Evolutionary conservation across 2,329 filamentous ascomycete species (phyloP).

Genomic region (Cadophora sp.): DNA sequence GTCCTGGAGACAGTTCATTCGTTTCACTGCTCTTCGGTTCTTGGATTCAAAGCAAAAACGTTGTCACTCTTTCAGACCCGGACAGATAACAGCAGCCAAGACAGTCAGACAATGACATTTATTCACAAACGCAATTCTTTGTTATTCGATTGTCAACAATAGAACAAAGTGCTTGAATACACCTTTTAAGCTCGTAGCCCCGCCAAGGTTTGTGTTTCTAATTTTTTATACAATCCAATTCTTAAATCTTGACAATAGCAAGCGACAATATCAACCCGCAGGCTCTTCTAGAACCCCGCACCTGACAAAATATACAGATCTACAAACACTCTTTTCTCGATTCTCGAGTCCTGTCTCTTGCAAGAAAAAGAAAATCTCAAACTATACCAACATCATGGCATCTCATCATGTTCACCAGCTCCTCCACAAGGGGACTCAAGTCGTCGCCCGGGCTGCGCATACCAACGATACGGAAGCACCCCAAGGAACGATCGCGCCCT

Average conservation of each 20-base stretch:
- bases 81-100: constrained; percentile 15
- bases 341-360: constrained; percentile 14
- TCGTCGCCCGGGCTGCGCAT: constrained; percentile 3
- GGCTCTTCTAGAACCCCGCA: constrained; percentile 5
- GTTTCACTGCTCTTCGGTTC: constrained; percentile 15
- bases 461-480: constrained; percentile 31
- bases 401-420: constrained; percentile 14
- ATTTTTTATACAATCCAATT: neutral
- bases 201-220: constrained; percentile 17
- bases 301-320: constrained; percentile 24
- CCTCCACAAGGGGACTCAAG: constrained; percentile 2
- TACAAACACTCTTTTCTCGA: constrained; percentile 18
- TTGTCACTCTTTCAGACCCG: constrained; percentile 17
- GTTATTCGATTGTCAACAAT: constrained; percentile 34
- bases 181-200: constrained; percentile 14
- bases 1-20: constrained; percentile 28
- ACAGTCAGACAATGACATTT: constrained; percentile 37
- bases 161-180: constrained; percentile 25
- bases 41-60: constrained; percentile 12
- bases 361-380: constrained; percentile 1
- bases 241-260: constrained; percentile 15
- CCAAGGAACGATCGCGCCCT: constrained; percentile 61
- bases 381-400: constrained; percentile 17
- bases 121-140: constrained; percentile 24
- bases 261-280: constrained; percentile 8